Conservation (phyloP, 2,329 filamentous ascomycete species). For the Ceratocystis lukuohia region DNA sequence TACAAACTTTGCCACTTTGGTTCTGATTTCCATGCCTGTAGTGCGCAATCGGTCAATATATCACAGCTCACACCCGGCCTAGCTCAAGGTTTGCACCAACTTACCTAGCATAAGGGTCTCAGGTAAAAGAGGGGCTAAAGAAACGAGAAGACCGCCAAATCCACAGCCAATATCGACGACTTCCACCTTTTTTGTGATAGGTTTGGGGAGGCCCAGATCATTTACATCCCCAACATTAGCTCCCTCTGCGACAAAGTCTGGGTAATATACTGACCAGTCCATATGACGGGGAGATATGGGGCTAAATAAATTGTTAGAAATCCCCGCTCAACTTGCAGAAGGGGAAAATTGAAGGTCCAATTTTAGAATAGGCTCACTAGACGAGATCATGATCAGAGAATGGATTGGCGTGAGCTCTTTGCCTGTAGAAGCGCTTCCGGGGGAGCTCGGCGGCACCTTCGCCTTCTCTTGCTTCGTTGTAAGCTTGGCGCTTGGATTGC, state of each 20-base stretch:
- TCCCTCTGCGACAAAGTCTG: conserved; percentile 46
- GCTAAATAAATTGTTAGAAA: conserved; percentile 34
- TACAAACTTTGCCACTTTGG: conserved; percentile 80
- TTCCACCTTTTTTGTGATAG: conserved; percentile 52
- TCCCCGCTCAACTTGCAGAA: neutral
- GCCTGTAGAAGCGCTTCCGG: conserved; percentile 90
- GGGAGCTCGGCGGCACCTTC: conserved; percentile 52
- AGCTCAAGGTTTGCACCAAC: conserved; percentile 22
- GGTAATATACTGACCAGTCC: conserved; percentile 83
- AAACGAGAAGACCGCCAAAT: conserved; percentile 82
- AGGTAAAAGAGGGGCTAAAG: conserved; percentile 67
- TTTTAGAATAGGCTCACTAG: conserved; percentile 50
- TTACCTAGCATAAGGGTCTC: conserved; percentile 69
- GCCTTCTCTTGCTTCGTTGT: conserved; percentile 32
- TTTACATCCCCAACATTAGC: conserved; percentile 14
- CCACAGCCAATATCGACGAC: conserved; percentile 95
- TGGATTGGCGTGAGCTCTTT: conserved; percentile 92
- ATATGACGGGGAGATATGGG: conserved; percentile 67
- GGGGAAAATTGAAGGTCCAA: no score
- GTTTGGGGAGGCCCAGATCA: conserved; percentile 10
- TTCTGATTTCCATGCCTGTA: conserved; percentile 79
- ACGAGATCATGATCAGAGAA: conserved; percentile 85
- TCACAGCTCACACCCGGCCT: neutral
- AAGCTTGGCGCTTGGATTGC: conserved; percentile 52
- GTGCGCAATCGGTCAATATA: conserved; percentile 2